Evolutionary conservation across 2,329 filamentous ascomycete genomes (phyloP).

Genomic region (Geosmithia flava): DNA sequence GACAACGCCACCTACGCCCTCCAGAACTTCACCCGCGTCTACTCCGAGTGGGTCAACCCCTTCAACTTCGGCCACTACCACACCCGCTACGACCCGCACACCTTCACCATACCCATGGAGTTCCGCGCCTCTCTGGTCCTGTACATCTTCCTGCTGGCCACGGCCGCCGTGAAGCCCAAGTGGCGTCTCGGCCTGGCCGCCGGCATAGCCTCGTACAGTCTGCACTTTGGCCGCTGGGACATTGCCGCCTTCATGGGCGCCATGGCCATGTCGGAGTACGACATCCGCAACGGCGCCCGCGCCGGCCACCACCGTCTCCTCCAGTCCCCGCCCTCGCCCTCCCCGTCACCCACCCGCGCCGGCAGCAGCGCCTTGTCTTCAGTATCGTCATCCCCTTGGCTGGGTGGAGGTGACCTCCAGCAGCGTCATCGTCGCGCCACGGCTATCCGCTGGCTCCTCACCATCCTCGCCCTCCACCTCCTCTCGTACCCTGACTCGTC

Average conservation of each 20-base stretch:
- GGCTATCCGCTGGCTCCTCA: constrained; percentile 12
- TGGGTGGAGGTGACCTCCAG: neutral
- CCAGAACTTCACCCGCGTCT: constrained; percentile 22
- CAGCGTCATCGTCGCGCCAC: constrained; percentile 5
- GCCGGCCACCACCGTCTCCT: neutral
- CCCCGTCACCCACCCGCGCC: constrained; percentile 2
- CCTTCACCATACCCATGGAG: constrained; percentile 28
- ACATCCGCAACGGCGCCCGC: constrained; percentile 14
- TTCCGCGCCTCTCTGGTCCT: constrained; percentile 25
- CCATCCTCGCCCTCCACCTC: constrained; percentile 20
- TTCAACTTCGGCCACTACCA: constrained; percentile 26
- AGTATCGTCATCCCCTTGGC: neutral
- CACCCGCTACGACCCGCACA: constrained; percentile 26
- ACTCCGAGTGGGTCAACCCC: constrained; percentile 26
- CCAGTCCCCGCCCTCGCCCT: constrained; percentile 7
- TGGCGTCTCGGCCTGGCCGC: constrained; percentile 18
- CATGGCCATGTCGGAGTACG: constrained; percentile 21
- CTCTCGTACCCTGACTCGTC: constrained; percentile 25
- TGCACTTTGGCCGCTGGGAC: constrained; percentile 24
- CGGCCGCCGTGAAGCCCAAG: constrained; percentile 19
- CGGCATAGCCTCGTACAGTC: constrained; percentile 17
- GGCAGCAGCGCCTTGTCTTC: constrained; percentile 2
- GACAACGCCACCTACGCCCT: constrained; percentile 23
- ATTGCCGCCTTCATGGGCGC: constrained; percentile 25
- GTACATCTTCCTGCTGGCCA: constrained; percentile 25